Conservation (phyloP, 2,329 filamentous ascomycete species). For the Onygenales sp. region DNA sequence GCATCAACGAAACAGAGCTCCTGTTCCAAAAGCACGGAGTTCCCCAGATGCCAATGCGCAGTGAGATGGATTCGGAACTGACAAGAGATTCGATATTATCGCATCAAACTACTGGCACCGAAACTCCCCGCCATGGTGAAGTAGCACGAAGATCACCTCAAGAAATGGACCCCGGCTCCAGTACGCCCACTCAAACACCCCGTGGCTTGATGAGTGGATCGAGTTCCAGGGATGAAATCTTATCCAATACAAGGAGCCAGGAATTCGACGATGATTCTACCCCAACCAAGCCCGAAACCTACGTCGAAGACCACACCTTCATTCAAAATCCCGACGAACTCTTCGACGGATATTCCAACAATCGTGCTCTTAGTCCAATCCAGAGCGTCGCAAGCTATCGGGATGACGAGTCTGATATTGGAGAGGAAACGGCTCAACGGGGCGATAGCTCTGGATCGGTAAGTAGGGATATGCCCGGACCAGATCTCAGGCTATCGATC, state of each 20-base stretch:
- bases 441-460: constrained; percentile 47
- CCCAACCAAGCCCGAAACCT: background rate
- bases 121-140: constrained; percentile 58
- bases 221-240: background rate
- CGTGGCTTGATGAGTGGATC: constrained; percentile 15
- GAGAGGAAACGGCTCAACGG: constrained; percentile 46
- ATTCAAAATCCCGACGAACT: constrained; percentile 20
- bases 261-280: constrained; percentile 1
- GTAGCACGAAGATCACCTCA: constrained; percentile 49
- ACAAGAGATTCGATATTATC: constrained; percentile 82
- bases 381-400: constrained; percentile 86
- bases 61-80: constrained; percentile 76
- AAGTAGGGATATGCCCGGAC: constrained; percentile 37
- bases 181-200: constrained; percentile 49
- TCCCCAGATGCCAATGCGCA: constrained; percentile 80
- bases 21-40: constrained; percentile 48
- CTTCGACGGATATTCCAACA: constrained; percentile 44
- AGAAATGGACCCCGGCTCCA: constrained; percentile 45
- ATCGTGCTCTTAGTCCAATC: constrained; percentile 73
- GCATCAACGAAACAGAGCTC: constrained; percentile 43
- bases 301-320: background rate
- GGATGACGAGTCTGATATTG: constrained; percentile 55
- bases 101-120: constrained; percentile 64
- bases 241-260: background rate
- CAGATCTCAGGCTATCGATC: constrained; percentile 43